Evolutionary conservation across 2,329 filamentous ascomycete genomes (phyloP).

Genomic region (Coleophoma cylindrospora): DNA sequence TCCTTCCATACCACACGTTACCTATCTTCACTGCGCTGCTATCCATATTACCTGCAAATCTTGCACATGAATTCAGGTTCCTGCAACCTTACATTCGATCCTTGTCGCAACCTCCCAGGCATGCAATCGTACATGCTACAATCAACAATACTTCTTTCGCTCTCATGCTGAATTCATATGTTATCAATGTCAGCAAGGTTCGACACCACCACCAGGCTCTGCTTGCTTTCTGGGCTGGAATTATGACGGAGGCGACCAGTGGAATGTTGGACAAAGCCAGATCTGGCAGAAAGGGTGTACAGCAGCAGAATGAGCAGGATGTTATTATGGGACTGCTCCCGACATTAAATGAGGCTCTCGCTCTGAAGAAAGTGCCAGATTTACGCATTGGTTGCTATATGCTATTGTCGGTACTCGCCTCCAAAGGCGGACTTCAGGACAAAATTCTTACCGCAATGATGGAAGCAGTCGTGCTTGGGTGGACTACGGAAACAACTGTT

Average conservation of each 20-base stretch:
- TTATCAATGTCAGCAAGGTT: conserved; percentile 66
- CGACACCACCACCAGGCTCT: conserved; percentile 72
- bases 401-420: conserved; percentile 79
- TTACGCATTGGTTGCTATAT: conserved; percentile 87
- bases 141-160: conserved; percentile 75
- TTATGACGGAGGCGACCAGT: conserved; percentile 80
- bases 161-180: conserved; percentile 70
- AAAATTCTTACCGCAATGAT: conserved; percentile 79
- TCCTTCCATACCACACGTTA: conserved; percentile 86
- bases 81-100: conserved; percentile 81
- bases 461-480: conserved; percentile 78
- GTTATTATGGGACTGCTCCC: conserved; percentile 64
- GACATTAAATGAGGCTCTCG: conserved; percentile 71
- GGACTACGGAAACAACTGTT: conserved; percentile 66
- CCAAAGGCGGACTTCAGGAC: conserved; percentile 76
- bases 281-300: conserved; percentile 70
- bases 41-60: conserved; percentile 73
- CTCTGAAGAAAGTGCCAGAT: conserved; percentile 70
- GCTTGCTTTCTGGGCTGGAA: conserved; percentile 84
- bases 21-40: conserved; percentile 81
- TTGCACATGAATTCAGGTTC: conserved; percentile 76
- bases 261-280: conserved; percentile 73
- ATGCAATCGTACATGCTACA: conserved; percentile 78
- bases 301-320: conserved; percentile 76
- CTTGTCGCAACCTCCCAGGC: conserved; percentile 69